phyloP scores from a whole-genome alignment of 2,329 filamentous ascomycete species.

The Ambrosiella xylebori region DNA sequence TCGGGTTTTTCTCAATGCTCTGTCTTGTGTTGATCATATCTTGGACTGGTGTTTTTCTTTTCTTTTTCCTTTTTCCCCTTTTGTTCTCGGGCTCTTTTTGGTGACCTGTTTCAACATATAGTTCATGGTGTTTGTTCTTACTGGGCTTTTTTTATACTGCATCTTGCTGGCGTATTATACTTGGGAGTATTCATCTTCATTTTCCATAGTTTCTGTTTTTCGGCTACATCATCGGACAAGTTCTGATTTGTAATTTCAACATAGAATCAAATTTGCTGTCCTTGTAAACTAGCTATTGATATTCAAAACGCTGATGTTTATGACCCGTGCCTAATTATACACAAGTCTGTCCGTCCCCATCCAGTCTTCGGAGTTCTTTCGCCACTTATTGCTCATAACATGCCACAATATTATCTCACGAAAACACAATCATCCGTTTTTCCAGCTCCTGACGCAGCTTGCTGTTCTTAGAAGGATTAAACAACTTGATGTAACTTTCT shows the following conservation, averaged over 20 bases:
- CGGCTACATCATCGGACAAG: background rate
- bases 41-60: background rate
- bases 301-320: too few species aligned
- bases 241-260: background rate
- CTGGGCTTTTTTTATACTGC: constrained; percentile 4
- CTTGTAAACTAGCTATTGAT: background rate
- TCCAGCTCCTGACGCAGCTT: too few species aligned
- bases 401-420: too few species aligned
- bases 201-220: constrained; percentile 1
- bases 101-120: background rate
- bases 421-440: too few species aligned
- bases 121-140: background rate
- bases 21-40: too few species aligned
- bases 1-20: too few species aligned
- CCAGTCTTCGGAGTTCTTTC: too few species aligned
- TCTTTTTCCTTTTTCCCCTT: background rate
- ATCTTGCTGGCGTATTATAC: constrained; percentile 10
- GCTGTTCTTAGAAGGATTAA: too few species aligned
- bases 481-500: too few species aligned
- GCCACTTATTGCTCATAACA: too few species aligned
- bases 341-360: too few species aligned
- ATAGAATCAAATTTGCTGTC: background rate
- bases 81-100: background rate
- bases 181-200: constrained; percentile 1
- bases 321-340: too few species aligned